These are phyloP conservation scores for Rhodomyrtus psidioides DNA, from an alignment of 441 rosid species.

Conservation along the genomic window DNA sequence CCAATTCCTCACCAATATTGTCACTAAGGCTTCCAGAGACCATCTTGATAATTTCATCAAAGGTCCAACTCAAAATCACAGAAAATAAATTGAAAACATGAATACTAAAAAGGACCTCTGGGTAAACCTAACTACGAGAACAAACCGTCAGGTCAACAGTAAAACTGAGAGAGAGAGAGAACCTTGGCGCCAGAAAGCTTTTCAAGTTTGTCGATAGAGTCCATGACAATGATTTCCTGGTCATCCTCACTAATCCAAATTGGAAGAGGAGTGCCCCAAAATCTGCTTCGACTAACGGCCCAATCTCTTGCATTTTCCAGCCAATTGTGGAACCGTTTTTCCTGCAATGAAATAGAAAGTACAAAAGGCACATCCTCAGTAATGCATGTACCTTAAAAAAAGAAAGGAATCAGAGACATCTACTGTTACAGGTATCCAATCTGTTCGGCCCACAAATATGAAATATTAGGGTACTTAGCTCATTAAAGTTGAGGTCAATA, in stretches of 20 bases:
- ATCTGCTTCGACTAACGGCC: slow-evolving; percentile 97
- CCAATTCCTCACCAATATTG: background rate
- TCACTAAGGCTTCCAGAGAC: background rate
- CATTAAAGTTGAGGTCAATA: background rate
- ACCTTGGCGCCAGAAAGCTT: slow-evolving; percentile 91
- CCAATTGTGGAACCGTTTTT: slow-evolving; percentile 98
- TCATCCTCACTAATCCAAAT: slow-evolving; percentile 90
- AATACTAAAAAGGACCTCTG: background rate
- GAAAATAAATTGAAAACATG: background rate
- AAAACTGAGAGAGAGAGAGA: background rate
- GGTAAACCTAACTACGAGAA: background rate
- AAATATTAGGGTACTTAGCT: background rate
- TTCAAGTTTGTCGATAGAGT: slow-evolving; percentile 84
- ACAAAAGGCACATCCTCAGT: background rate
- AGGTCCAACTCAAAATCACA: background rate
- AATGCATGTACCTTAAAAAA: background rate
- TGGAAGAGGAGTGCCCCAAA: slow-evolving; percentile 99
- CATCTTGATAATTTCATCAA: background rate
- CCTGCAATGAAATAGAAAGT: slow-evolving; percentile 31
- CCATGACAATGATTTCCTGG: slow-evolving; percentile 68
- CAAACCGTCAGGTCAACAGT: background rate
- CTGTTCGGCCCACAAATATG: background rate
- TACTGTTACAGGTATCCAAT: background rate
- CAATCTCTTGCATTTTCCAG: slow-evolving; percentile 98
- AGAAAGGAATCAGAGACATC: background rate